Base-by-base conservation (phyloP, 805 yeast species). In the Suhomyces xylopsoci region DNA sequence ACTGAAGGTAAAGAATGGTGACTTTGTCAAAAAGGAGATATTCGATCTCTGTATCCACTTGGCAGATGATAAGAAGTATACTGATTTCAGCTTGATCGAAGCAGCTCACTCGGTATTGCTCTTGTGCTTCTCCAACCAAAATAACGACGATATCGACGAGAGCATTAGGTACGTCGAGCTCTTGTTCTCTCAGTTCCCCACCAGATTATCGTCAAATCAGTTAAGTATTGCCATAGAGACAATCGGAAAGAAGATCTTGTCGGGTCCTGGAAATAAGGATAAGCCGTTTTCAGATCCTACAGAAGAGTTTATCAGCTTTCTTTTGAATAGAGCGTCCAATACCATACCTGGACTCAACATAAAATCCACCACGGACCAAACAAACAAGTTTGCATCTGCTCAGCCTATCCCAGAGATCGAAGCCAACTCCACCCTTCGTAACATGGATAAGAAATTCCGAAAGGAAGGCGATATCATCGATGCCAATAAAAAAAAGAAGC, bases 81-180 rank as follows among this genome's bases (percentile, higher is more conserved):
- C 45, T 4, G 62, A 62, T n/a, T 38, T 56, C 24, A 68, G 62
- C 2, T 58, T 82, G 5, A 65, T 84, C 9, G 93, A 87, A 61
- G 81, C 85, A 0, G 74, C 84, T 1, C 93, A 87, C 62, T 83
- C 90, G 0, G 86, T 85, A 0, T 55, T 75, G 17, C 60, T 75
- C 32, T 62, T 70, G 9, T 70, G 68, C 49, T 73, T 74, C 50
- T 61, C 79, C 14, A 66, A 65, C 30, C 58, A 55, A 25, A 57
- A 60, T 7, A 42, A 30, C 24, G 50, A 53, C 10, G 56, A 59
- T 26, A 45, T 68, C 8, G 49, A 53, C 9, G 62, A 63, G 42
- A 61, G 64, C 19, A 53, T 70, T 40, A 49, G 64, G 36, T 86
- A 86, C 58, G 63, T 82, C 7, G 71, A 71, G 3, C 66, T 81